Evolutionary conservation across 2,329 filamentous ascomycete genomes (phyloP).

Genomic region (Simplicillium aogashimaense): DNA sequence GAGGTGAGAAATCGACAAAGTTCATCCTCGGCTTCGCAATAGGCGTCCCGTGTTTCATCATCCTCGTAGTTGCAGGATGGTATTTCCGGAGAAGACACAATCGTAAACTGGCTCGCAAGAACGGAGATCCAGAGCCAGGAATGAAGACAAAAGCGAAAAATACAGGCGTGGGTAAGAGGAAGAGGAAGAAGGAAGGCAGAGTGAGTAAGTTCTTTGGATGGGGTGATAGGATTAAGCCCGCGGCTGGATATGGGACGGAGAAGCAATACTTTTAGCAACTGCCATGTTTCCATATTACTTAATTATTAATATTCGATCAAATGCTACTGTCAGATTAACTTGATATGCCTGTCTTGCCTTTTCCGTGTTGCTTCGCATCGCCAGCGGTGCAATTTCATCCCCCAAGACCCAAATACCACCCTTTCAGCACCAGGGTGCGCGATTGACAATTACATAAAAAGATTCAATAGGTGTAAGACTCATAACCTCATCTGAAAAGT

Average conservation of each 20-base stretch:
- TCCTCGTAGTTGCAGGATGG: constrained; percentile 1
- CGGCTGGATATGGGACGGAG: constrained; percentile 1
- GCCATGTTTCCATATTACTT: neutral
- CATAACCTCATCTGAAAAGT: no score
- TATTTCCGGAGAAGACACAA: constrained; percentile 1
- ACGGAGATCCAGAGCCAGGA: neutral
- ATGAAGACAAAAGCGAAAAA: neutral
- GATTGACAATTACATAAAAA: no score
- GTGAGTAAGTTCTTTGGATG: neutral
- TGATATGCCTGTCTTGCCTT: no score
- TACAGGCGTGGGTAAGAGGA: neutral
- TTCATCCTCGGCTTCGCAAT: constrained; percentile 6
- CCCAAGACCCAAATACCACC: no score
- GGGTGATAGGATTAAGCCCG: constrained; percentile 2
- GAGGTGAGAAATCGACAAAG: neutral
- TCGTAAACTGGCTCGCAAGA: neutral
- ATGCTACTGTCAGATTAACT: no score
- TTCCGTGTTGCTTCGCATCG: no score
- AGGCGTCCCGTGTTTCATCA: constrained; percentile 2
- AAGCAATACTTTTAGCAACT: neutral
- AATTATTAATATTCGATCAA: no score
- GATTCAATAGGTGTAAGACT: no score
- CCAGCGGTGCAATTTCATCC: no score
- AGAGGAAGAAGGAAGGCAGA: neutral
- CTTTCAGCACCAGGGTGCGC: no score